Evolutionary conservation across 2,329 filamentous ascomycete species (phyloP).

Genomic region (Aspergillus sp.): DNA sequence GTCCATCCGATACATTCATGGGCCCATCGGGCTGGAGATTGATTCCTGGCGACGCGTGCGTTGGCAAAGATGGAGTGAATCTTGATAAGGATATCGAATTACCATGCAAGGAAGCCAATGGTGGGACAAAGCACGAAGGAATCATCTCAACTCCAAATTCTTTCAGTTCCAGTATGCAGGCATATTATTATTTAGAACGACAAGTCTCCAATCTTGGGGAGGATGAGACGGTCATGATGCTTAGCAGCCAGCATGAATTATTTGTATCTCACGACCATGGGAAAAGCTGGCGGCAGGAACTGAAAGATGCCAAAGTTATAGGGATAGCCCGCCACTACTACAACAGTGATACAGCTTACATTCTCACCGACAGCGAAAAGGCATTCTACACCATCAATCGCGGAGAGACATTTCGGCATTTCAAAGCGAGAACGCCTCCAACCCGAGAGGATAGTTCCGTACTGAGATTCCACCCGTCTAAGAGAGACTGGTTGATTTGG

Average conservation of each 20-base stretch:
- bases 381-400: conserved; percentile 82
- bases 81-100: conserved; percentile 73
- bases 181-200: conserved; percentile 77
- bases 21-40: conserved; percentile 88
- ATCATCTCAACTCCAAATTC: conserved; percentile 59
- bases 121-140: conserved; percentile 58
- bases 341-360: conserved; percentile 82
- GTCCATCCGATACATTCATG: conserved; percentile 70
- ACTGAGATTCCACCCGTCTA: conserved; percentile 77
- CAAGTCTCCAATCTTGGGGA: conserved; percentile 61
- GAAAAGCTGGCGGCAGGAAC: conserved; percentile 74
- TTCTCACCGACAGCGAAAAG: conserved; percentile 68
- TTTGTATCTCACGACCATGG: conserved; percentile 83
- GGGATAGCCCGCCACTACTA: conserved; percentile 75
- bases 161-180: conserved; percentile 60
- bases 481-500: conserved; percentile 92
- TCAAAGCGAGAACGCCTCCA: conserved; percentile 67
- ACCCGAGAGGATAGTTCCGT: conserved; percentile 53
- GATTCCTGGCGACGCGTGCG: conserved; percentile 80
- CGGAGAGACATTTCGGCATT: conserved; percentile 70
- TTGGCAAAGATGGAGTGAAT: conserved; percentile 59
- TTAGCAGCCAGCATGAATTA: conserved; percentile 59
- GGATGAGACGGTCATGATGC: conserved; percentile 73
- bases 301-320: conserved; percentile 68
- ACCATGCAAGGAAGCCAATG: conserved; percentile 67